Evolutionary conservation across 371 early-diverging fungal genomes (phyloP), one percentile per base, ranked within the genome.

Genomic region (Lichtheimia hyalospora): DNA sequence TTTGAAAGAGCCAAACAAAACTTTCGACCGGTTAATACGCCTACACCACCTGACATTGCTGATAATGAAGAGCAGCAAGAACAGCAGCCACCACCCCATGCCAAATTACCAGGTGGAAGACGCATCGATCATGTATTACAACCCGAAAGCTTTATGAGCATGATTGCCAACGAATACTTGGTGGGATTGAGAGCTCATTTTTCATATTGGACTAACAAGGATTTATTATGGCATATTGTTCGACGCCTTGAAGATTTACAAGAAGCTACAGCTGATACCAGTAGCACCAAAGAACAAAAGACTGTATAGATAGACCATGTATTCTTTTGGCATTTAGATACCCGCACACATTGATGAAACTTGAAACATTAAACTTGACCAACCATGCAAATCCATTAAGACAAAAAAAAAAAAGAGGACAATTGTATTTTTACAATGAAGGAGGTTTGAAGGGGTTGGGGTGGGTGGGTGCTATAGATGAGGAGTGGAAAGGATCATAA

Each of bases 121-220:
- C 68, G 81, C 18, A 75, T 75, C 13, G 81, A 81, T 50, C 73
- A 70, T 61, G 77, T 74, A 41, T 52, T 81, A 23, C 77, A 77
- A 18, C 77, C 77, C 5, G 81, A 77, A 44, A 74, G 77, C 49
- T 67, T 77, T 16, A 77, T 81, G 75, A 71, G 75, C 24, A 81
- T 81, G 81, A 75, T 81, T 52, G 74, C 77, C 0, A 81, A 81
- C 56, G 81, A 81, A 52, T 81, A 81, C 50, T 60, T 81, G 5
- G 74, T 81, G 8, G 81, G 81, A 1, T 50, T 81, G 8, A 58
- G 81, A 15, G 81, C 81, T 3, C 81, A 81, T 58, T 81, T 81
- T 54, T 81, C 77, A 3, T 81, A 77, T 48, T 81, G 81, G 77
- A 77, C 75, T 18, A 81, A 74, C 52, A 81, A 81, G 61, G 81